Evolutionary conservation across 495 filamentous ascomycete species (phyloP).

Genomic region (Daldinia vernicosa): DNA sequence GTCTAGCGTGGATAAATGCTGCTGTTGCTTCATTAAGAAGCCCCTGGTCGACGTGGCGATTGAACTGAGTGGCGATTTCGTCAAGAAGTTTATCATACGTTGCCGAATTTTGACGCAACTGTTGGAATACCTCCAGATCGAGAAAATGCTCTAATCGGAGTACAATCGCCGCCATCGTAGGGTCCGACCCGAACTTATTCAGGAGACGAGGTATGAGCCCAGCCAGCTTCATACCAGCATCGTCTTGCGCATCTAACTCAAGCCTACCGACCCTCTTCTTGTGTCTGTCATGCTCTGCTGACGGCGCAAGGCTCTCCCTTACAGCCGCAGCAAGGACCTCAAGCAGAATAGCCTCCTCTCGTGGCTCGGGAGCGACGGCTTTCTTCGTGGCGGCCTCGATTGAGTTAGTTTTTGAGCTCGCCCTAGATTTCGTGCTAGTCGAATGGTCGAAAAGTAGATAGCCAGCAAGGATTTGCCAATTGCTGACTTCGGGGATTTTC

Average conservation of each 20-base stretch:
- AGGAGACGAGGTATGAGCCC: conserved; percentile 82
- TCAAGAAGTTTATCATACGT: conserved; percentile 84
- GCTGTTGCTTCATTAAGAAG: conserved; percentile 86
- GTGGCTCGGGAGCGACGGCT: conserved; percentile 75
- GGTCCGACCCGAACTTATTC: conserved; percentile 90
- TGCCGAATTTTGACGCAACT: conserved; percentile 84
- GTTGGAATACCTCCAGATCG: conserved; percentile 87
- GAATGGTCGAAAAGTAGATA: conserved; percentile 95
- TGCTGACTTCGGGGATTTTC: conserved; percentile 75
- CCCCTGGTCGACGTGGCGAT: conserved; percentile 83
- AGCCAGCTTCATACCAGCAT: conserved; percentile 76
- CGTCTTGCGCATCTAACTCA: conserved; percentile 74
- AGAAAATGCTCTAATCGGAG: conserved; percentile 87
- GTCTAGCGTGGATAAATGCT: conserved; percentile 84
- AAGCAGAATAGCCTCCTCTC: conserved; percentile 84
- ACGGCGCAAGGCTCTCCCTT: conserved; percentile 68
- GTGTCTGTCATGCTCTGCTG: conserved; percentile 68
- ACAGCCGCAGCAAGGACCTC: conserved; percentile 86
- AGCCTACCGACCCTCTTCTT: conserved; percentile 66
- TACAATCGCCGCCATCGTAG: conserved; percentile 83
- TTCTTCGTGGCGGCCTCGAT: conserved; percentile 66
- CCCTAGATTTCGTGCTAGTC: conserved; percentile 56
- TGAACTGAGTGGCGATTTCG: conserved; percentile 93
- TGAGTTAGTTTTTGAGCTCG: conserved; percentile 52
- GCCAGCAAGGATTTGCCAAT: conserved; percentile 88